phyloP scores from a whole-genome alignment of 768 basidiomycete genomes.

The Naganishia randhawae region DNA sequence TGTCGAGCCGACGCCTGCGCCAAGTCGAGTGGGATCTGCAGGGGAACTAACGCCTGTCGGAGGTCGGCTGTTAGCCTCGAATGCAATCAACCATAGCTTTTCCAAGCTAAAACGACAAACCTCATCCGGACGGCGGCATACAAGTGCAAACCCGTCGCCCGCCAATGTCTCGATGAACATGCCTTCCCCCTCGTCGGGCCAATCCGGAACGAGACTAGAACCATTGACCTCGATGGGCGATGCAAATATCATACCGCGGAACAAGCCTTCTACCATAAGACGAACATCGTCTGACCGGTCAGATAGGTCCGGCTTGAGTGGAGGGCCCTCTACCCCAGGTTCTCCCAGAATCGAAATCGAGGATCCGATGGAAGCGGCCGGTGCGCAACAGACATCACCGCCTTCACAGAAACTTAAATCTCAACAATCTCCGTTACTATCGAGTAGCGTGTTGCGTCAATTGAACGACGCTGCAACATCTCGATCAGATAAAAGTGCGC shows the following conservation, averaged over 20 bases:
- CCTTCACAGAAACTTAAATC: background rate
- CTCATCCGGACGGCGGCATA: background rate
- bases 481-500: background rate
- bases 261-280: background rate
- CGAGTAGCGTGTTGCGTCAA: constrained; percentile 11
- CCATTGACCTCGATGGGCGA: background rate
- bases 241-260: too few relatives aligned
- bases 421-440: constrained; percentile 1
- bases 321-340: background rate
- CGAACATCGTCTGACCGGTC: constrained; percentile 12
- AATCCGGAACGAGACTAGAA: background rate
- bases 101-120: background rate
- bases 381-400: background rate
- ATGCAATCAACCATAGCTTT: constrained; percentile 21
- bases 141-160: background rate
- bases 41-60: constrained; percentile 5
- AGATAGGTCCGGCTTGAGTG: background rate
- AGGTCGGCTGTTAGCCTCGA: constrained; percentile 38
- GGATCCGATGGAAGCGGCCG: constrained; percentile 18
- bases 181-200: background rate
- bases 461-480: constrained; percentile 4
- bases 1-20: constrained; percentile 49
- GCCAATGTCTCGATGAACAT: background rate
- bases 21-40: constrained; percentile 43
- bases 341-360: constrained; percentile 23